Evolutionary conservation across 2,329 filamentous ascomycete genomes (phyloP).

Genomic region (Elsinoe perseae): DNA sequence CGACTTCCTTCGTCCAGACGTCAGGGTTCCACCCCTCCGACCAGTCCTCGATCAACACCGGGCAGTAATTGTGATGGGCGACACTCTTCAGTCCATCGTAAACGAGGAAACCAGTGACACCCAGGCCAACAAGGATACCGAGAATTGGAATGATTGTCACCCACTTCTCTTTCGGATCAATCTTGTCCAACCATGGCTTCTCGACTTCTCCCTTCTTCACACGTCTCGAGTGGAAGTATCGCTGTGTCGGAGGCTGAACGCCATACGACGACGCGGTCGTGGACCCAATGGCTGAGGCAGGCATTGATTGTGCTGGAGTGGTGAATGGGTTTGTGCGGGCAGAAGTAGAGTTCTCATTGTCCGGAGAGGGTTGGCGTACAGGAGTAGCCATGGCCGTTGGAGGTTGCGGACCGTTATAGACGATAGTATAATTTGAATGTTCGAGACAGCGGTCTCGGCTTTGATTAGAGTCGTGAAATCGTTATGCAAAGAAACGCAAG

Average conservation of each 20-base stretch:
- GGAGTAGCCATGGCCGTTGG: slow-evolving; percentile 30
- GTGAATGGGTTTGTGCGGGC: slow-evolving; percentile 28
- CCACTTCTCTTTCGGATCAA: slow-evolving; percentile 76
- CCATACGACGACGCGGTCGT: slow-evolving; percentile 32
- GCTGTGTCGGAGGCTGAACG: slow-evolving; percentile 23
- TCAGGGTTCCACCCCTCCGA: slow-evolving; percentile 49
- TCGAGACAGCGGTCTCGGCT: slow-evolving; percentile 14
- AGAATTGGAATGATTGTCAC: slow-evolving; percentile 70
- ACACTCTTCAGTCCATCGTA: slow-evolving; percentile 68
- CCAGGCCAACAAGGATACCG: slow-evolving; percentile 62
- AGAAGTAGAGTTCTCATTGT: slow-evolving; percentile 30
- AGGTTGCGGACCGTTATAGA: slow-evolving; percentile 12
- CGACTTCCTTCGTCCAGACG: slow-evolving; percentile 67
- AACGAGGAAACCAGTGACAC: slow-evolving; percentile 60
- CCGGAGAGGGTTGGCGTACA: slow-evolving; percentile 33
- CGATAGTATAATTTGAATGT: slow-evolving; percentile 15
- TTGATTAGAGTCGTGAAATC: slow-evolving; percentile 12
- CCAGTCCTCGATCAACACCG: slow-evolving; percentile 60
- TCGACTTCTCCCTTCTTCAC: slow-evolving; percentile 65
- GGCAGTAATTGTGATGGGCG: slow-evolving; percentile 65
- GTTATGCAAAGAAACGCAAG: slow-evolving; percentile 13
- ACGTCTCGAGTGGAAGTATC: slow-evolving; percentile 66
- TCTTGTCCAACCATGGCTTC: slow-evolving; percentile 68
- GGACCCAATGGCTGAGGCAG: slow-evolving; percentile 37
- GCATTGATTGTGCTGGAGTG: slow-evolving; percentile 38